Base-by-base conservation (phyloP, 208 protist species). In the Trypanosoma rangeli region DNA sequence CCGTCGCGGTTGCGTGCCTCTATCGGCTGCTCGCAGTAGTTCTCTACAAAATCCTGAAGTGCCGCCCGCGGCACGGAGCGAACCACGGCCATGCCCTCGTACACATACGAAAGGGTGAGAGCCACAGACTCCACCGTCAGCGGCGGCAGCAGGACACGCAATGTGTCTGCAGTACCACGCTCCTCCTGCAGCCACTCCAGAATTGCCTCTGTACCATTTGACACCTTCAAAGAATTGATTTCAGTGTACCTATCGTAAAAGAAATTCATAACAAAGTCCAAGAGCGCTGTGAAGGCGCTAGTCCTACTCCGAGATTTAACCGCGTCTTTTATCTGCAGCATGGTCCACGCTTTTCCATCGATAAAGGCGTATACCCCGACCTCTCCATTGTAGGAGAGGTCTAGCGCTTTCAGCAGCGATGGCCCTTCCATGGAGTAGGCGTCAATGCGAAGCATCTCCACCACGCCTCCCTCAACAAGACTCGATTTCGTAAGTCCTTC, bases 391-490 rank as follows among this genome's bases (percentile, higher is more conserved):
- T 73, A 64, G 20, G 49, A 53, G 20, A 87, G 29, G 29, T 70
- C 76, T 24, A 91, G 76, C 56, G 82, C 37, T 54, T 65, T 68
- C 20, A 92, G 42, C 24, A 93, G 71, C 39, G 48, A 12, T 35
- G 63, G 56, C 4, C 77, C 84, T 44, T 93, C 85, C 4, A 70
- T 48, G 12, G 86, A 82, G 31, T 79, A 74, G 56, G 78, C 80
- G 59, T 95, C 87, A 73, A 95, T 92, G 75, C 90, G 90, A 66
- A 85, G 85, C 85, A 94, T 86, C 73, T 89, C 79, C 12, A 93
- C 48, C 39, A 91, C 76, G 26, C 79, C 76, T 0, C 76, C 78
- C 22, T 84, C 64, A 46, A 87, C 80, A 24, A 94, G 78, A 33
- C 69, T 79, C 22, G 86, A 92, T 56, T 86, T 75, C 26, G 71